Evolutionary conservation across 371 early-diverging fungal genomes (phyloP).

Genomic region (Capniomyces stellatus): DNA sequence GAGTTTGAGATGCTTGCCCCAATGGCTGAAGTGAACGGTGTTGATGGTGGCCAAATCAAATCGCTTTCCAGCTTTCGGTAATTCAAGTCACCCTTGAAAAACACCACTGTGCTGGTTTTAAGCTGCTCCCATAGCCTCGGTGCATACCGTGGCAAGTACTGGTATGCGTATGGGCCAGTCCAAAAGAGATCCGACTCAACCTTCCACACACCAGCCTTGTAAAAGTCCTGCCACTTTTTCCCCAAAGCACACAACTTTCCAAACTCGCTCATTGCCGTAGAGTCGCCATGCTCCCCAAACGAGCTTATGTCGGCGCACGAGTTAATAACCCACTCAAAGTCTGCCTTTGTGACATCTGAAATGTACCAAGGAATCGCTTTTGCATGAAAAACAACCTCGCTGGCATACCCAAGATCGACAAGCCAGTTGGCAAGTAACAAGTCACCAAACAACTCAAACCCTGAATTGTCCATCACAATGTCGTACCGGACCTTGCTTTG

Average conservation of each 20-base stretch:
- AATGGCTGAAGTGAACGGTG: constrained; percentile 62
- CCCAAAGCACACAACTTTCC: constrained; percentile 30
- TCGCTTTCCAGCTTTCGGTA: constrained; percentile 85
- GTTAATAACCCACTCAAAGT: constrained; percentile 49
- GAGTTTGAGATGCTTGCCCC: constrained; percentile 37
- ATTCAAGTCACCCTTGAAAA: constrained; percentile 94
- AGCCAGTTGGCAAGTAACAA: constrained; percentile 75
- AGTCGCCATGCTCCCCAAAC: too few species aligned
- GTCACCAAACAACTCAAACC: constrained; percentile 82
- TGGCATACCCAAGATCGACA: constrained; percentile 43
- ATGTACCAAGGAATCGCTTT: constrained; percentile 91
- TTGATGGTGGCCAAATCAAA: constrained; percentile 60
- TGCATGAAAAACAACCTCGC: constrained; percentile 55
- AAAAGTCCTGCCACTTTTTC: constrained; percentile 43
- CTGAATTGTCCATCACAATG: constrained; percentile 71
- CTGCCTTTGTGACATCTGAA: constrained; percentile 59
- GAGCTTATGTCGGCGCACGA: constrained; percentile 18
- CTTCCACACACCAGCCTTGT: constrained; percentile 37
- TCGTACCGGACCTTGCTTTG: too few species aligned
- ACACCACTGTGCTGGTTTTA: constrained; percentile 35
- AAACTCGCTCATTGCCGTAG: constrained; percentile 17
- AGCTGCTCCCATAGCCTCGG: constrained; percentile 42
- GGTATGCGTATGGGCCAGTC: constrained; percentile 62
- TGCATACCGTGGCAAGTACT: constrained; percentile 44
- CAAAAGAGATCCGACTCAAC: constrained; percentile 60